Evolutionary conservation across 257 asterid genomes (phyloP).

Genomic region (Euphrasia confusa): DNA sequence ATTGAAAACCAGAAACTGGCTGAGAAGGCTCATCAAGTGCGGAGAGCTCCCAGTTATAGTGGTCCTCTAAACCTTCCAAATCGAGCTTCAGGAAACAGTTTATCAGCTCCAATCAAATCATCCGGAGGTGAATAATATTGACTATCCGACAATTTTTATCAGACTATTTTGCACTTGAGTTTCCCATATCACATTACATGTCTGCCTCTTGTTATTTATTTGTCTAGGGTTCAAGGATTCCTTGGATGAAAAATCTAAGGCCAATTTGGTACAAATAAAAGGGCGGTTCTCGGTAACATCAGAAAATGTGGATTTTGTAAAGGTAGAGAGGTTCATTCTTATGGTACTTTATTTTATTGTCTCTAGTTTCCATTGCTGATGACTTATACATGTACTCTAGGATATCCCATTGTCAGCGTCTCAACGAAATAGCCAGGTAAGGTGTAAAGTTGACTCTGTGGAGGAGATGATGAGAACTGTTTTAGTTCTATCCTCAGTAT

Average conservation of each 20-base stretch:
- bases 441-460: constrained; percentile 7
- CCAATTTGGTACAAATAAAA: constrained; percentile 90
- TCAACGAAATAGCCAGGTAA: constrained; percentile 71
- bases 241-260: constrained; percentile 77
- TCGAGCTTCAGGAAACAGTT: constrained; percentile 97
- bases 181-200: constrained; percentile 1
- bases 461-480: constrained; percentile 4
- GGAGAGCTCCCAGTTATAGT: constrained; percentile 89
- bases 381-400: constrained; percentile 49
- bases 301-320: constrained; percentile 94
- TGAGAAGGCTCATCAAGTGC: constrained; percentile 56
- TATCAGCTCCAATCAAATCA: constrained; percentile 97
- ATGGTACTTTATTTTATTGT: constrained; percentile 17
- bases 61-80: constrained; percentile 94
- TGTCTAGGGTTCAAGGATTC: constrained; percentile 72
- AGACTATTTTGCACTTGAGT: constrained; percentile 2
- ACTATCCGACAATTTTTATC: constrained; percentile 19
- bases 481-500: constrained; percentile 26
- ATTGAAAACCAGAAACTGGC: constrained; percentile 51
- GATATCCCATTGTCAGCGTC: constrained; percentile 76
- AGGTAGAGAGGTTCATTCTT: constrained; percentile 44
- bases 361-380: constrained; percentile 25
- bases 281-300: constrained; percentile 99
- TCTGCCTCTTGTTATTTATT: neutral
- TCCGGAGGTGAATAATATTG: constrained; percentile 65